phyloP scores from a whole-genome alignment of 139 green algal genomes.

The Tetratostichococcus sp. region DNA sequence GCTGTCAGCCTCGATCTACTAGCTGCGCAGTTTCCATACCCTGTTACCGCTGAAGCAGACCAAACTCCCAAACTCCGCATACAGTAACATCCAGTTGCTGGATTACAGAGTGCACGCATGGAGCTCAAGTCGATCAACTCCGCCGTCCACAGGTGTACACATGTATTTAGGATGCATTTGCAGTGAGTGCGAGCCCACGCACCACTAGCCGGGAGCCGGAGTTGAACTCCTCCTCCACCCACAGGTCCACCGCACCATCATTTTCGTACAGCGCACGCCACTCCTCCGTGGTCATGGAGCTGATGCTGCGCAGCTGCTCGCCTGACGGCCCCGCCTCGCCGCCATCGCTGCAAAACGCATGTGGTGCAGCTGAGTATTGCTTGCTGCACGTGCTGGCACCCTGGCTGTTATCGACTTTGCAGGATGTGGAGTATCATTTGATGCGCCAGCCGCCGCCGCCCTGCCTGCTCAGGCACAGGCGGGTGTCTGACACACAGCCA shows the following conservation, averaged over 20 bases:
- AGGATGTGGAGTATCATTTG: no score
- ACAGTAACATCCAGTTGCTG: no score
- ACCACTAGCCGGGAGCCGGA: constrained; percentile 76
- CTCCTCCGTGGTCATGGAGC: constrained; percentile 71
- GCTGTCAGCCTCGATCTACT: no score
- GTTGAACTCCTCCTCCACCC: constrained; percentile 94
- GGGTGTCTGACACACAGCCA: background rate
- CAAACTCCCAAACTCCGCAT: no score
- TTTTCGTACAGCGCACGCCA: constrained; percentile 75
- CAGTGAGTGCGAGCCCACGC: background rate
- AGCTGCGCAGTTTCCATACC: no score
- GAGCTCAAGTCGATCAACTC: no score
- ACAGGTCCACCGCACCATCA: constrained; percentile 83
- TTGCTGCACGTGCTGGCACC: background rate
- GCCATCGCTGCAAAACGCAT: background rate
- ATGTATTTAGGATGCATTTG: no score
- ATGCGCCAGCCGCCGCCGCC: background rate
- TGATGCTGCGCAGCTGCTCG: constrained; percentile 41
- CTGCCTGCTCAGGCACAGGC: no score
- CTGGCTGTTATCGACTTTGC: background rate
- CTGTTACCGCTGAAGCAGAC: no score
- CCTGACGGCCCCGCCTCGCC: constrained; percentile 11
- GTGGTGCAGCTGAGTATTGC: background rate
- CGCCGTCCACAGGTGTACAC: no score
- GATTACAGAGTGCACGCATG: no score